Conservation (phyloP, 2,329 filamentous ascomycete species). For the Scedosporium boydii region DNA sequence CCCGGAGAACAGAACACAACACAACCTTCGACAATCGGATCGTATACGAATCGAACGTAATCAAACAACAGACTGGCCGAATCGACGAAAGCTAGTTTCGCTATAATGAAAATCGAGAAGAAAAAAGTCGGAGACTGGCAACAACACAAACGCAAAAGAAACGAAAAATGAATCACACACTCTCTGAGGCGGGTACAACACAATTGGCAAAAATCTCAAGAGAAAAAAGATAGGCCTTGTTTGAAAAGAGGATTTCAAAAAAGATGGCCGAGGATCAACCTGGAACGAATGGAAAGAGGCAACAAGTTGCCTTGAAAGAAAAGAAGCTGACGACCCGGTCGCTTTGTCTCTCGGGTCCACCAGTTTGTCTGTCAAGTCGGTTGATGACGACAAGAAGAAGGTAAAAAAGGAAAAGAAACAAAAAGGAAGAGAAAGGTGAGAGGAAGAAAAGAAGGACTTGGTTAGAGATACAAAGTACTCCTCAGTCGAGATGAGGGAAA, state of each 20-base stretch:
- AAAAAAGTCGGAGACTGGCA: background rate
- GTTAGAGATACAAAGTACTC: background rate
- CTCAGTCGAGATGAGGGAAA: background rate
- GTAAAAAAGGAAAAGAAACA: background rate
- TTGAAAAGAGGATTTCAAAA: constrained; percentile 11
- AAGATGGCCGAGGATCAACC: constrained; percentile 50
- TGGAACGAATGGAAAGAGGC: constrained; percentile 35
- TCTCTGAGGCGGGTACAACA: background rate
- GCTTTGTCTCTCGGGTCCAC: constrained; percentile 1
- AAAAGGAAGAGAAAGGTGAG: constrained; percentile 11
- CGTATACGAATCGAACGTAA: background rate
- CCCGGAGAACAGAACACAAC: background rate
- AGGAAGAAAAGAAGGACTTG: constrained; percentile 3
- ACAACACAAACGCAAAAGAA: background rate
- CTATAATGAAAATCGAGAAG: constrained; percentile 5
- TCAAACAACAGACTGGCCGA: background rate
- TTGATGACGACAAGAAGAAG: constrained; percentile 1
- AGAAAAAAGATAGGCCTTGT: background rate
- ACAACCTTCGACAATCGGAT: constrained; percentile 1
- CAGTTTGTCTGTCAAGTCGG: background rate
- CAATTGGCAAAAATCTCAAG: background rate
- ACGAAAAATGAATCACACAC: background rate
- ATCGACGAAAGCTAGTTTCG: background rate
- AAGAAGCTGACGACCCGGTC: constrained; percentile 2
- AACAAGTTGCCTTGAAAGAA: constrained; percentile 1